These are phyloP conservation scores for Penicillium bovifimosum DNA, from an alignment of 495 filamentous ascomycete genomes.

Conservation along the genomic window DNA sequence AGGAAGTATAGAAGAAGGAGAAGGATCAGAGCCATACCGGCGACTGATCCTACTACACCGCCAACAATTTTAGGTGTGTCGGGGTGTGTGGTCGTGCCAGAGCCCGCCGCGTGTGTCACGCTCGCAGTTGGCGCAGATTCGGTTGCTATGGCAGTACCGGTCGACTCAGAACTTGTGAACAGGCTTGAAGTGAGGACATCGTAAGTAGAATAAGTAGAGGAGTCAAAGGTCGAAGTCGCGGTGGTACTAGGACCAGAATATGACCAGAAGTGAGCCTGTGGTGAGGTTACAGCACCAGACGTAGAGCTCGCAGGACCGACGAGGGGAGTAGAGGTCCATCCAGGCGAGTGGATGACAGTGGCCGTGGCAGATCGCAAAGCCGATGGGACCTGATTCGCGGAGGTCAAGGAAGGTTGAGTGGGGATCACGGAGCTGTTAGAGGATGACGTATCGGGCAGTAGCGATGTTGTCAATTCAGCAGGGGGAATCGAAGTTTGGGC, in stretches of 20 bases:
- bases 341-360: conserved; percentile 3
- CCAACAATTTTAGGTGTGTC: conserved; percentile 48
- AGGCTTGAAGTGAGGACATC: conserved; percentile 4
- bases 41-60: conserved; percentile 60
- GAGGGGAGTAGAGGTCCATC: conserved; percentile 12
- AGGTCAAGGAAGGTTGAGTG: conserved; percentile 1
- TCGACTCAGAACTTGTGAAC: conserved; percentile 3
- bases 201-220: not conserved
- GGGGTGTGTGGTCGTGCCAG: conserved; percentile 15
- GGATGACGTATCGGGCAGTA: not conserved
- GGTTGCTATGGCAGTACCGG: conserved; percentile 8
- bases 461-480: not conserved
- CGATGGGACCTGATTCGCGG: conserved; percentile 2
- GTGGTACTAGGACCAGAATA: conserved; percentile 2
- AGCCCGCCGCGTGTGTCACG: conserved; percentile 12
- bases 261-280: not conserved
- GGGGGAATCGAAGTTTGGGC: too few species aligned
- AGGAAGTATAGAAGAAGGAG: conserved; percentile 50
- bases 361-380: conserved; percentile 6
- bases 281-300: conserved; percentile 1
- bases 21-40: conserved; percentile 55
- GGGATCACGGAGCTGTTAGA: not conserved
- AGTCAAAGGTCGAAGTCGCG: not conserved
- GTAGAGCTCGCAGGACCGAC: conserved; percentile 9
- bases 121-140: conserved; percentile 17